Evolutionary conservation across 169 alveolate genomes (phyloP).

Genomic region (Babesia divergens): DNA sequence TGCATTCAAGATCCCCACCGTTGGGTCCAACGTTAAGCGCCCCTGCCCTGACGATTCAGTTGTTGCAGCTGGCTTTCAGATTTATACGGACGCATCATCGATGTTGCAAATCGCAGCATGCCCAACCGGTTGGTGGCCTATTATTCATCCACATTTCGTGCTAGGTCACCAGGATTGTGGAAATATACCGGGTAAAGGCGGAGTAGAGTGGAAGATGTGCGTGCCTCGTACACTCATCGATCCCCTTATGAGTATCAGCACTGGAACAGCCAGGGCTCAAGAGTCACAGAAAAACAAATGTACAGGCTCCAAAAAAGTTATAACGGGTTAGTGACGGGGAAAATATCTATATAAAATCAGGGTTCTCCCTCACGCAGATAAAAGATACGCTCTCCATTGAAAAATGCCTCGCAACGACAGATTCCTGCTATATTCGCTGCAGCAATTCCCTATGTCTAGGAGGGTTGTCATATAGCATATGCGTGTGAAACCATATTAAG

Average conservation of each 20-base stretch:
- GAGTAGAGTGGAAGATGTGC: conserved; percentile 33
- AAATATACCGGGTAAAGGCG: not conserved
- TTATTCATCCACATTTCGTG: not conserved
- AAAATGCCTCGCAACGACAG: not conserved
- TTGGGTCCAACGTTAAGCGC: not conserved
- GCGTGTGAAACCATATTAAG: too few relatives aligned
- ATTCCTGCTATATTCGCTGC: not conserved
- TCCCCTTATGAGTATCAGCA: not conserved
- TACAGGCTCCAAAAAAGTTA: not conserved
- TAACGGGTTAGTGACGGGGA: not conserved
- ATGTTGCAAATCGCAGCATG: conserved; percentile 11
- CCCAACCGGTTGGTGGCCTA: conserved; percentile 6
- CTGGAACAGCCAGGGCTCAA: not conserved
- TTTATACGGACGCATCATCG: not conserved
- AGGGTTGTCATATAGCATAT: not conserved
- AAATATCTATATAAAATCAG: not conserved
- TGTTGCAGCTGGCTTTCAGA: conserved; percentile 27
- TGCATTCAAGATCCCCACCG: not conserved
- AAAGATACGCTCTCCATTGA: not conserved
- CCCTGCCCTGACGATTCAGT: conserved; percentile 19
- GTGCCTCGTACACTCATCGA: conserved; percentile 2
- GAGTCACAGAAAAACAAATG: not conserved
- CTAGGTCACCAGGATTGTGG: conserved; percentile 20
- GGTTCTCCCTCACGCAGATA: not conserved
- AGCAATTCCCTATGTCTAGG: not conserved